These are phyloP conservation scores for Thyridium curvatum DNA, from an alignment of 2,329 filamentous ascomycete species.

Conservation along the genomic window DNA sequence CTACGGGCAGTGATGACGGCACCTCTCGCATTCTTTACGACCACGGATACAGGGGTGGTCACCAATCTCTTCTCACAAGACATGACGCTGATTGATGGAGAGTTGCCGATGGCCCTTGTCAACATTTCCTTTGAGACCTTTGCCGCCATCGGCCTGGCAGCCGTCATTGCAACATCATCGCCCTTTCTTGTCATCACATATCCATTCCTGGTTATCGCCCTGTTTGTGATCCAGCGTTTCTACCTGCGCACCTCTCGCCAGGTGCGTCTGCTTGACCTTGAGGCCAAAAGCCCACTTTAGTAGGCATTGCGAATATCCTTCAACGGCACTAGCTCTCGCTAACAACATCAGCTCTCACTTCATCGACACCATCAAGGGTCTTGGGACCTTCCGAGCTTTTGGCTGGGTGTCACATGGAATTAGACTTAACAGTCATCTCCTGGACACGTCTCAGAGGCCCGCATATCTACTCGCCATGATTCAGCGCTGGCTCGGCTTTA, in stretches of 20 bases:
- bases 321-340: not conserved
- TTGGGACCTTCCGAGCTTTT: constrained; percentile 51
- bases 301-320: no score
- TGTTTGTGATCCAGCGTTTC: constrained; percentile 48
- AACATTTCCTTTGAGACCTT: constrained; percentile 15
- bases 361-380: constrained; percentile 47
- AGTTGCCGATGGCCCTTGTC: constrained; percentile 23
- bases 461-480: constrained; percentile 51
- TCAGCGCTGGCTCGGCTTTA: constrained; percentile 50
- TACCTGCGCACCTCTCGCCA: constrained; percentile 57
- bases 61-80: constrained; percentile 36
- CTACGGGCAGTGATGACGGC: constrained; percentile 17
- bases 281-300: constrained; percentile 54
- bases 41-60: constrained; percentile 25
- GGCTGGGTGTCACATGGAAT: constrained; percentile 31
- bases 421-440: constrained; percentile 33
- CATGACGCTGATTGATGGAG: constrained; percentile 30
- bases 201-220: constrained; percentile 35
- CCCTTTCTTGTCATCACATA: constrained; percentile 32
- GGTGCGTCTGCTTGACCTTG: constrained; percentile 53
- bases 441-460: constrained; percentile 50
- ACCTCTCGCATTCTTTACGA: constrained; percentile 25
- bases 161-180: constrained; percentile 19
- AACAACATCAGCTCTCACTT: constrained; percentile 38
- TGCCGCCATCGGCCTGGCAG: constrained; percentile 15